Conservation (phyloP, 352 stramenopile genomes). For the Pythium monospermum region DNA sequence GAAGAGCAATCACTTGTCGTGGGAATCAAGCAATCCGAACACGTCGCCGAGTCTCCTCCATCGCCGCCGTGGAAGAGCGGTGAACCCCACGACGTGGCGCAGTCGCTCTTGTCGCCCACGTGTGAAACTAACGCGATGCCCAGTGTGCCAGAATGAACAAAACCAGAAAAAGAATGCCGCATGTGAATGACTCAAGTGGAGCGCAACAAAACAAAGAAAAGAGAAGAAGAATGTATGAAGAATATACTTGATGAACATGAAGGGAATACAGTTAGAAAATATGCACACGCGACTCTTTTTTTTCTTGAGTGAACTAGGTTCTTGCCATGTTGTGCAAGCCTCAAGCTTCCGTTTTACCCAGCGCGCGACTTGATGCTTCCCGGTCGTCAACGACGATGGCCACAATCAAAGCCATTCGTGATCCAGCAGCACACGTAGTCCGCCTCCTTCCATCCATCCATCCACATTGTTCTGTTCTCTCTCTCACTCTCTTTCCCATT, state of each 20-base stretch:
- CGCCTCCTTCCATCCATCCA: neutral
- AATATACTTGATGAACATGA: no score
- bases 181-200: no score
- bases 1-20: neutral
- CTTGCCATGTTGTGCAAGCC: conserved; percentile 24
- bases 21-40: neutral
- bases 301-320: conserved; percentile 16
- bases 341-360: conserved; percentile 20
- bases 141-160: no score
- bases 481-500: neutral
- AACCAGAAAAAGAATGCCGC: no score
- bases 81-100: no score
- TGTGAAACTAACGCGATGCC: no score
- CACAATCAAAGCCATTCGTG: conserved; percentile 6
- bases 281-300: conserved; percentile 22
- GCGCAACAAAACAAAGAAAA: no score
- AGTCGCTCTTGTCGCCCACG: no score
- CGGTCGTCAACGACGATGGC: conserved; percentile 12
- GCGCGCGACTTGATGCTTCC: conserved; percentile 18
- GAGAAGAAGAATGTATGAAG: no score
- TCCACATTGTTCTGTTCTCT: neutral
- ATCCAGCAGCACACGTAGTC: conserved; percentile 10
- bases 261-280: neutral
- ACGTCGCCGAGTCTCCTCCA: no score
- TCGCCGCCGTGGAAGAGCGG: no score